Evolutionary conservation across 371 early-diverging fungal species (phyloP), one percentile per base, ranked within the genome.

Genomic region (Spiromyces aspiralis): DNA sequence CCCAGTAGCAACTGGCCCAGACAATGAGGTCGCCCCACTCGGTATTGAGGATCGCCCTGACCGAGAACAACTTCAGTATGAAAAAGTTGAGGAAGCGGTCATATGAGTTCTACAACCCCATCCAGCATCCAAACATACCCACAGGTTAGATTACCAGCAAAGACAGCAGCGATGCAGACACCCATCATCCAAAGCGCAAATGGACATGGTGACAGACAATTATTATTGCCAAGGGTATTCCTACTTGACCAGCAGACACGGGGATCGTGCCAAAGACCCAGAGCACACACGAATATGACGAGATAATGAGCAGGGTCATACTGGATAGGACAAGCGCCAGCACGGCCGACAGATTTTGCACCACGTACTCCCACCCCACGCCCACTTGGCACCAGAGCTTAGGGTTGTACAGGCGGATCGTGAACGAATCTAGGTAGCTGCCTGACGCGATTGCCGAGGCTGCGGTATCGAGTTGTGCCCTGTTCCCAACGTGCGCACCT

Each of bases 31-130:
- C 65, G 28, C 61, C 65, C 65, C 65, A 65, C 25, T 65, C 62
- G 2, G 65, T 56, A 23, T 65, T 59, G 45, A 65, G 47, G 2
- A 61, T 62, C 10, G 65, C 65, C 1, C 65, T 51, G 16, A 65
- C 65, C 12, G 62, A 65, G 3, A 65, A 62, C 21, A 65, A 56
- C 51, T 65, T 65, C 55, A 65, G 61, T 43, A 65, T 20, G 6
- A 65, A 59, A 65, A 62, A 65, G 59, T 65, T 65, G 21, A 65
- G 27, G 12, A 65, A 61, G 44, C 65, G 65, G 50, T 65, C 65
- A 42, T 65, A 65, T 51, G 65, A 59, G 44, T 65, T 62, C 62
- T 65, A 65, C 49, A 60, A n/a, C 4, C 20, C 1, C 49, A 13
- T n/a, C 10, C 1, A 42, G 23, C 25, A 22, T 12, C 19, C 16